Conservation (phyloP, 108 stramenopile species). For the Nitzschia sp. region DNA sequence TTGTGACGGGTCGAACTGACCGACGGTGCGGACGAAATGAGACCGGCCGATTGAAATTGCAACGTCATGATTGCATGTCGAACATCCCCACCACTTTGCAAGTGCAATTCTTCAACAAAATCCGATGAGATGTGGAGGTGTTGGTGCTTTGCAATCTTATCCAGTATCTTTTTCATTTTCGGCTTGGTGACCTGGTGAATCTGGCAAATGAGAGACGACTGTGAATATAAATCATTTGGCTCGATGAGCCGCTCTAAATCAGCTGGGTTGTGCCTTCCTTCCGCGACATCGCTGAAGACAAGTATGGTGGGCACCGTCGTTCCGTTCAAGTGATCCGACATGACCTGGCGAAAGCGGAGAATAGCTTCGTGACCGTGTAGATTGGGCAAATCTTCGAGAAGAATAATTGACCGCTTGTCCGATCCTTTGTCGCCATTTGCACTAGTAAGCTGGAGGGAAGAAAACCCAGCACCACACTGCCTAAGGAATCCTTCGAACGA, state of each 20-base stretch:
- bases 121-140: constrained; percentile 19
- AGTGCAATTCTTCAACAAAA: constrained; percentile 63
- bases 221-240: constrained; percentile 46
- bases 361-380: constrained; percentile 54
- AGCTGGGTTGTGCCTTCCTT: constrained; percentile 77
- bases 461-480: constrained; percentile 54
- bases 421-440: constrained; percentile 3
- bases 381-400: constrained; percentile 80
- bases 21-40: neutral
- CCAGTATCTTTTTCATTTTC: constrained; percentile 72
- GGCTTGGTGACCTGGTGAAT: constrained; percentile 74
- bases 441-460: constrained; percentile 32
- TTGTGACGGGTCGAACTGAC: constrained; percentile 17
- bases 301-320: constrained; percentile 66
- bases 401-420: constrained; percentile 42
- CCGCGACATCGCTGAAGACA: constrained; percentile 74
- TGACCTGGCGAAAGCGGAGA: constrained; percentile 61
- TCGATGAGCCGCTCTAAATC: constrained; percentile 77
- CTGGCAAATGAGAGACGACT: constrained; percentile 45
- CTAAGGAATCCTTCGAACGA: constrained; percentile 80
- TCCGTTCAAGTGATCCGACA: constrained; percentile 59
- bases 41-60: constrained; percentile 51
- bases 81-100: constrained; percentile 75
- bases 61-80: constrained; percentile 83
- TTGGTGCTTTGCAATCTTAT: constrained; percentile 51